A percentile compares a stretch with the other conserved stretches of the same genome.
phyloP scores from a whole-genome alignment of 768 basidiomycete species.

The Boletus subparvulus region DNA sequence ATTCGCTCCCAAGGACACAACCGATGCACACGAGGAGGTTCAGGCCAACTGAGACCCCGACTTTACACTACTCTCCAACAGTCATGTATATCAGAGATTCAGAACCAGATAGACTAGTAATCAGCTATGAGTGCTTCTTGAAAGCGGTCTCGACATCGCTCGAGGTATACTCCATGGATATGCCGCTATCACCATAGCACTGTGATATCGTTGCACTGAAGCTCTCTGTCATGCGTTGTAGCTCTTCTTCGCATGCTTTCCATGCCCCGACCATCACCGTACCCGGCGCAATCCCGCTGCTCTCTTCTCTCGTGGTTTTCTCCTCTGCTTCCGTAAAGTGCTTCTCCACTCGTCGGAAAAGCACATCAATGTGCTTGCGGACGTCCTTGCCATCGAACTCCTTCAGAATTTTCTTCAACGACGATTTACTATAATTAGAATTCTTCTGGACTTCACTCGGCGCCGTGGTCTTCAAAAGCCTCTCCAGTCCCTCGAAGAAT shows the following conservation, averaged over 20 bases:
- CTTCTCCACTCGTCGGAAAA: constrained; percentile 92
- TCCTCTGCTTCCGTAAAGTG: constrained; percentile 87
- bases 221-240: constrained; percentile 68
- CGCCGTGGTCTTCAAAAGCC: constrained; percentile 77
- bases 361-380: constrained; percentile 79
- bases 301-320: constrained; percentile 54
- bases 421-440: constrained; percentile 68
- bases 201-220: constrained; percentile 69
- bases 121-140: constrained; percentile 49
- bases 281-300: constrained; percentile 54
- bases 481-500: constrained; percentile 91
- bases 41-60: constrained; percentile 12
- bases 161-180: constrained; percentile 70
- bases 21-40: not conserved
- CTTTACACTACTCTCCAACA: not conserved
- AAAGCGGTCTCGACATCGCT: constrained; percentile 80
- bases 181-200: constrained; percentile 75
- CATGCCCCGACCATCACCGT: constrained; percentile 82
- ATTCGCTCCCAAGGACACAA: constrained; percentile 15
- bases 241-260: constrained; percentile 86
- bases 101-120: constrained; percentile 5
- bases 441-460: constrained; percentile 76
- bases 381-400: constrained; percentile 88
- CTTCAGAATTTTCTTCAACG: constrained; percentile 82
- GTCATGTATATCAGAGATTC: constrained; percentile 7